Evolutionary conservation across 1,284 basidiomycete species (phyloP), one percentile per base, ranked within the genome.

Genomic region (Cryptococcus sp.): DNA sequence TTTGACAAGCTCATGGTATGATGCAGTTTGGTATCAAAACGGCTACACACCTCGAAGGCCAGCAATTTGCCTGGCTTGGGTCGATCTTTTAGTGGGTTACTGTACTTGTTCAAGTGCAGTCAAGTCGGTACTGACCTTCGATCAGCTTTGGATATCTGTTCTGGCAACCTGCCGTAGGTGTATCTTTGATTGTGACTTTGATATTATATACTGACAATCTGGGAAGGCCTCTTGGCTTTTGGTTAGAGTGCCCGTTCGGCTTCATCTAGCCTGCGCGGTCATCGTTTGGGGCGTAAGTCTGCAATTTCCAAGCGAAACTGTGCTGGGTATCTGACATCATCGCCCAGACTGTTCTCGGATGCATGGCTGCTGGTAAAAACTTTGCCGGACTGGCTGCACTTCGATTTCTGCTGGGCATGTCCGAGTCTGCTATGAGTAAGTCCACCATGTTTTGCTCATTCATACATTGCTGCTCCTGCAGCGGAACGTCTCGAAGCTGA

Each of bases 381-480:
- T 65, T 63, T 23, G 54, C 63, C 0, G 51, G 51, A 15, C 44
- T 65, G 19, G 50, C 54, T 15, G 47, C 47, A 2, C 43, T 44
- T n/a, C 50, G 65, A 16, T 64, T 64, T 51, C 43, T 67, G 41
- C 52, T 66, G 11, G 64, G 64, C 29, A 56, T 59, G 13, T 52
- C 54, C 19, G 65, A 66, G 17, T 49, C 56, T 1, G 63, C 58
- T 0, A 48, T 54, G 43, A 57, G 50, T 57, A 46, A 34, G 39
- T 41, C 41, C 47, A 13, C 46, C 5, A n/a, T n/a, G n/a, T n/a
- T n/a, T n/a, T n/a, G n/a, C n/a, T n/a, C n/a, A n/a, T n/a, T n/a
- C n/a, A n/a, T n/a, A n/a, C n/a, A n/a, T n/a, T n/a, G n/a, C n/a
- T n/a, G n/a, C n/a, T n/a, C n/a, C n/a, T n/a, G n/a, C n/a, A n/a